These are phyloP conservation scores for Rhazya stricta DNA, from an alignment of 257 asterid genomes.

Conservation along the genomic window DNA sequence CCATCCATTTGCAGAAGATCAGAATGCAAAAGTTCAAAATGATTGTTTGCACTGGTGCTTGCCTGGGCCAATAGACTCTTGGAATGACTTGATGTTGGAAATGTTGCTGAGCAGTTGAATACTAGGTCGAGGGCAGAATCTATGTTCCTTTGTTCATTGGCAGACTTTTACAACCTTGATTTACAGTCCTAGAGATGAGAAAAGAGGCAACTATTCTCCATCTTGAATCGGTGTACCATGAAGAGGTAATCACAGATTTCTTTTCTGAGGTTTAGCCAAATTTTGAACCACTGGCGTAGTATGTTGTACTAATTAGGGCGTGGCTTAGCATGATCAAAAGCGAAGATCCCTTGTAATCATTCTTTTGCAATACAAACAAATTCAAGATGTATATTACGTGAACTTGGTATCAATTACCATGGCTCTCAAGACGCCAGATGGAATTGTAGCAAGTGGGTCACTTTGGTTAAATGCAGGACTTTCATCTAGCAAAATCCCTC, in stretches of 20 bases:
- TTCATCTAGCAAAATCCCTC: too few species aligned
- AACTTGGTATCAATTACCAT: too few species aligned
- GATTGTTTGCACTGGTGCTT: constrained; percentile 97
- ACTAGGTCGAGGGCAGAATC: neutral
- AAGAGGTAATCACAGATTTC: neutral
- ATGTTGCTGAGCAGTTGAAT: constrained; percentile 32
- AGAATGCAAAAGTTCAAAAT: constrained; percentile 52
- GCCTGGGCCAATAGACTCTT: constrained; percentile 94
- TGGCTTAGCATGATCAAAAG: neutral
- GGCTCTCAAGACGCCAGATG: too few species aligned
- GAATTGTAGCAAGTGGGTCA: too few species aligned
- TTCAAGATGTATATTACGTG: too few species aligned
- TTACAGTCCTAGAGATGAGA: neutral
- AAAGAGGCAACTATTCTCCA: neutral
- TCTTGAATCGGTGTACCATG: neutral
- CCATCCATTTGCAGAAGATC: constrained; percentile 54
- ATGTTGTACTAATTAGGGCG: neutral
- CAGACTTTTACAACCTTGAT: neutral
- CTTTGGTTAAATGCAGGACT: too few species aligned
- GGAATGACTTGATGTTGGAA: constrained; percentile 82
- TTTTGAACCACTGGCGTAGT: neutral
- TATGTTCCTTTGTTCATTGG: neutral
- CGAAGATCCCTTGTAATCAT: neutral
- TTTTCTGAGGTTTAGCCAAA: neutral
- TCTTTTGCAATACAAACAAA: neutral